Conservation (phyloP, 2,329 filamentous ascomycete genomes). For the Nannizziopsis barbatae region DNA sequence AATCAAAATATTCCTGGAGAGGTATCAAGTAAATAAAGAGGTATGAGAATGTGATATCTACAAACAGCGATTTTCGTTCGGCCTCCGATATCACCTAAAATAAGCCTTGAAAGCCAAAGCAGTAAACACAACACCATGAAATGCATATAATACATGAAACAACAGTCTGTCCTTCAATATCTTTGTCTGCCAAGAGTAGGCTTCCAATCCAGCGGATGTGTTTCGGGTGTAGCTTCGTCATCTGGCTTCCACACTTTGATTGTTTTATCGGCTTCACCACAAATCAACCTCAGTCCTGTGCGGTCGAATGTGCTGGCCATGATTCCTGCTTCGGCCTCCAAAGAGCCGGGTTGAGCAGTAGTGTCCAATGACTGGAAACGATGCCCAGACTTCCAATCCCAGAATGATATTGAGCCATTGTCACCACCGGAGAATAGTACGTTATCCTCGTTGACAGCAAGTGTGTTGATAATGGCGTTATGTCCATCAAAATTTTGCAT, state of each 20-base stretch:
- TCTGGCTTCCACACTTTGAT: constrained; percentile 98
- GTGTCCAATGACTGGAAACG: constrained; percentile 83
- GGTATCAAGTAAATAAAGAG: background rate
- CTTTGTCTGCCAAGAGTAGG: constrained; percentile 68
- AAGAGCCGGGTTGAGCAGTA: constrained; percentile 80
- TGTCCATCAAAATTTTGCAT: constrained; percentile 99
- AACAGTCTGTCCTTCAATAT: constrained; percentile 41
- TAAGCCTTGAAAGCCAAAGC: background rate
- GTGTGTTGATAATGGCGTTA: constrained; percentile 89
- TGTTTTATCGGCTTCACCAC: constrained; percentile 93
- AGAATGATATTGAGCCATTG: constrained; percentile 93
- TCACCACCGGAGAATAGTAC: constrained; percentile 91
- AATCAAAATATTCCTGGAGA: background rate
- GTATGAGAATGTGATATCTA: background rate
- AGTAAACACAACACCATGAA: constrained; percentile 11
- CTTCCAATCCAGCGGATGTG: constrained; percentile 86
- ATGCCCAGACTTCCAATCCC: constrained; percentile 97
- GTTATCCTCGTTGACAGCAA: constrained; percentile 88
- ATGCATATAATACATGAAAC: constrained; percentile 6
- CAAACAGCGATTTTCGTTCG: background rate
- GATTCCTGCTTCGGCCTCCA: constrained; percentile 88
- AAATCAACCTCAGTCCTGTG: constrained; percentile 79
- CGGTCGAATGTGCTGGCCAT: constrained; percentile 90
- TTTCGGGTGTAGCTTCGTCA: constrained; percentile 78
- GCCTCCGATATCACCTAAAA: background rate